Conservation (phyloP, 495 filamentous ascomycete genomes). For the Xylaria palmicola region DNA sequence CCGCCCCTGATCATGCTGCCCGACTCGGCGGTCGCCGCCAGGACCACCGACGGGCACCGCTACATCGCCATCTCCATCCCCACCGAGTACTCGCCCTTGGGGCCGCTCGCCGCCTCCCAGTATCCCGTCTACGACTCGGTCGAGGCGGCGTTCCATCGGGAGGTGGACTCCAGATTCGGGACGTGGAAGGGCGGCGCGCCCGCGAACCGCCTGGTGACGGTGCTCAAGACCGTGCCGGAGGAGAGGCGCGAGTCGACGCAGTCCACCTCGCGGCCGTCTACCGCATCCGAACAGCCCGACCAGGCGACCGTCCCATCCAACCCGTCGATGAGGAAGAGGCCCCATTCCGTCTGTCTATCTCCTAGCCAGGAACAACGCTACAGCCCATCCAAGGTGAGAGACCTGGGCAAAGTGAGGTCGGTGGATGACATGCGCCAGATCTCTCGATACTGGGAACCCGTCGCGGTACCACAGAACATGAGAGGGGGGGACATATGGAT, state of each 20-base stretch:
- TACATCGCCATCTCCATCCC: slow-evolving; percentile 56
- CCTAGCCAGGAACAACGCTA: slow-evolving; percentile 10
- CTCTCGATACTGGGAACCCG: not conserved
- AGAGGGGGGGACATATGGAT: too few species aligned
- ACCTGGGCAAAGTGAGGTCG: not conserved
- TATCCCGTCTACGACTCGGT: slow-evolving; percentile 6
- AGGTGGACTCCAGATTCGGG: not conserved
- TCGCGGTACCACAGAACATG: not conserved
- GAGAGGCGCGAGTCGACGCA: slow-evolving; percentile 29
- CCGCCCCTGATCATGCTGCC: slow-evolving; percentile 40
- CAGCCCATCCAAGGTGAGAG: not conserved
- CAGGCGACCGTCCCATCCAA: not conserved
- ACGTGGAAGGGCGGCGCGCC: slow-evolving; percentile 14
- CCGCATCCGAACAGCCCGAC: not conserved
- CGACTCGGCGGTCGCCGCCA: slow-evolving; percentile 45
- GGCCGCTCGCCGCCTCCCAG: not conserved
- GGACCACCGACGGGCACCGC: slow-evolving; percentile 39
- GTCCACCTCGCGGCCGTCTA: slow-evolving; percentile 17
- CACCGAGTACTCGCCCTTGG: slow-evolving; percentile 27
- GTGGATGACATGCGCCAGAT: not conserved
- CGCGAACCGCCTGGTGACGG: slow-evolving; percentile 16
- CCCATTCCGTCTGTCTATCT: not conserved
- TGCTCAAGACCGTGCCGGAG: slow-evolving; percentile 26
- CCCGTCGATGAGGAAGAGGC: slow-evolving; percentile 1
- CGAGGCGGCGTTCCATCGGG: slow-evolving; percentile 6